Evolutionary conservation across 2,329 filamentous ascomycete genomes (phyloP), one percentile per base, ranked within the genome.

Genomic region (Ustulina deusta): DNA sequence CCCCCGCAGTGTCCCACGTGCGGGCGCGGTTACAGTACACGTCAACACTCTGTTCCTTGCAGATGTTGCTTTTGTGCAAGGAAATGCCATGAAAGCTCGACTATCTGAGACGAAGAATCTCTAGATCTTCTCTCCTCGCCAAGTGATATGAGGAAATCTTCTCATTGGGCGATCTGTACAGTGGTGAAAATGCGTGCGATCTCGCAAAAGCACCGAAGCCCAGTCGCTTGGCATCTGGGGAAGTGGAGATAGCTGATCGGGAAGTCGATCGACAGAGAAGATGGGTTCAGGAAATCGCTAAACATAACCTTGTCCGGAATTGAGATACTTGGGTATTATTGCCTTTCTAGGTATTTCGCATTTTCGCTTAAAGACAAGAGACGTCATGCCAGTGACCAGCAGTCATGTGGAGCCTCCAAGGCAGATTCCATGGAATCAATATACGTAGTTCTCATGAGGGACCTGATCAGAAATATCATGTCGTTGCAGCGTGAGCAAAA

Each of bases 151-250:
- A 48, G 27, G 34, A 52, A 44, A 10, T 17, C 36, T 44, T 22
- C 49, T 29, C 60, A 44, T 63, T 49, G 29, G 59, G 40, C 9
- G n/a, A 55, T 52, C 10, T 29, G 11, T 22, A 22, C 13, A 46
- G 10, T 20, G 48, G 32, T n/a, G n/a, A n/a, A n/a, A n/a, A n/a
- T n/a, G n/a, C n/a, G 38, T 25, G 48, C 27, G 32, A 48, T 49
- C 42, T 52, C 44, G n/a, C 25, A 6, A 44, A 46, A 51, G 27
- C 57, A 22, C 20, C 32, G 5, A 36, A 27, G 46, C 42, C 44
- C 5, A 27, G 25, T 44, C 10, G 52, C 65, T 60, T 63, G 54
- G 61, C 49, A 57, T 59, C 65, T 48, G 66, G 61, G 66, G 66
- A 65, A 68, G 62, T 58, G 66, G 62, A 44, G 61, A 58, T 36